Percentiles rank a stretch among this genome's conserved stretches.
phyloP scores from a whole-genome alignment of 202 grass and related monocot genomes.

The Digitaria exilis region DNA sequence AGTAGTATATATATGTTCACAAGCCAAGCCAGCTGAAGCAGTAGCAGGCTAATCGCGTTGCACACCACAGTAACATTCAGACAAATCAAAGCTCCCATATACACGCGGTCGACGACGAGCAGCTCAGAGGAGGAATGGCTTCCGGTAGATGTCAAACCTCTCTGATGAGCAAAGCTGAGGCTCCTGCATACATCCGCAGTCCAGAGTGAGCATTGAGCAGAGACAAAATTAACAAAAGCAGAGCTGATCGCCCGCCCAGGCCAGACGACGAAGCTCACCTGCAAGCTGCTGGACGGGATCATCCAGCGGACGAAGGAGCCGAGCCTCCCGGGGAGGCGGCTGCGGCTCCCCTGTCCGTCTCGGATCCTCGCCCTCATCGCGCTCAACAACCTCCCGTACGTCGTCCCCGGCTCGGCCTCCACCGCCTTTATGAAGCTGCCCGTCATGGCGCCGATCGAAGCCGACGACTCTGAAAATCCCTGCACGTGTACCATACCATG shows the following conservation, averaged over 20 bases:
- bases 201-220: not conserved
- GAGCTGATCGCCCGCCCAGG: no score
- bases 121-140: constrained; percentile 22
- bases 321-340: constrained; percentile 45
- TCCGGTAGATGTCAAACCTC: constrained; percentile 36
- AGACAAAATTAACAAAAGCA: not conserved
- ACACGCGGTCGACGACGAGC: not conserved
- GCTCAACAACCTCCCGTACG: constrained; percentile 71
- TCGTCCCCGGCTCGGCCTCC: constrained; percentile 55
- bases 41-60: not conserved
- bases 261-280: constrained; percentile 36
- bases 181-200: not conserved
- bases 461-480: constrained; percentile 29
- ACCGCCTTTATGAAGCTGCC: constrained; percentile 75
- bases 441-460: constrained; percentile 74
- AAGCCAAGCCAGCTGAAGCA: not conserved
- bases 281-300: constrained; percentile 47
- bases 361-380: constrained; percentile 60
- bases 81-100: not conserved
- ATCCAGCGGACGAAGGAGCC: constrained; percentile 54
- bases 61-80: not conserved
- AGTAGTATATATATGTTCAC: not conserved
- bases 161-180: constrained; percentile 24
- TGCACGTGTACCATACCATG: no score
- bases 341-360: not conserved